Base-by-base conservation (phyloP, 2,329 filamentous ascomycete species). In the Cercospora sp. region DNA sequence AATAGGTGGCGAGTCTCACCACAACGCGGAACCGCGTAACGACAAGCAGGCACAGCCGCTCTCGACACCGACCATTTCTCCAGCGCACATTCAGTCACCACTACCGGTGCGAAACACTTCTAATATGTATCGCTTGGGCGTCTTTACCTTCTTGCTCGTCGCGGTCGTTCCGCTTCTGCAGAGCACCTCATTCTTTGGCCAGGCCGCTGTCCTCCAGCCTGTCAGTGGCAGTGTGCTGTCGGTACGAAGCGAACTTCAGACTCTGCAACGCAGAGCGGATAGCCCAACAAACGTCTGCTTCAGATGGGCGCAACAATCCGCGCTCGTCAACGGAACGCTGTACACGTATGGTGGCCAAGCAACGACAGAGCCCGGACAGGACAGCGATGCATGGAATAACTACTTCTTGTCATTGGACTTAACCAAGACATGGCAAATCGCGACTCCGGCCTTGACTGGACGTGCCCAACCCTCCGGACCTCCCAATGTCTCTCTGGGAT, bases 271-370 rank as follows among this genome's bases (percentile, higher is more conserved):
- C 45, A 45, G 71, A 63, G 69, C 69, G 37, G 70, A 58, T 37
- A 87, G 82, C 70, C 80, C 84, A 2, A 87, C 85, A 2, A 81
- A 86, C 71, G 82, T 89, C 13, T 91, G 90, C 75, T 85, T 85
- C 64, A 81, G 89, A 77, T 92, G 88, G 88, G 86, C 86, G 18
- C 86, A 89, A 63, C 89, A 91, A 79, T 85, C 84, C 69, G 88
- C 91, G 3, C 77, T 91, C 40, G 84, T 94, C 16, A 93, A 93
- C 71, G 91, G 90, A 13, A 93, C 90, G 0, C 76, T 93, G 3
- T 94, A 92, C 76, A 85, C 92, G 65, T 94, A 92, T 72, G 91
- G 91, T 40, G 91, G 91, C 28, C 85, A 90, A 72, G 85, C 87
- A 13, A 90, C 84, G 61, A 86, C 83, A 1, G 78, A 83, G 16